Conservation (phyloP, 2,329 filamentous ascomycete genomes). For the Alternaria gansuensis region DNA sequence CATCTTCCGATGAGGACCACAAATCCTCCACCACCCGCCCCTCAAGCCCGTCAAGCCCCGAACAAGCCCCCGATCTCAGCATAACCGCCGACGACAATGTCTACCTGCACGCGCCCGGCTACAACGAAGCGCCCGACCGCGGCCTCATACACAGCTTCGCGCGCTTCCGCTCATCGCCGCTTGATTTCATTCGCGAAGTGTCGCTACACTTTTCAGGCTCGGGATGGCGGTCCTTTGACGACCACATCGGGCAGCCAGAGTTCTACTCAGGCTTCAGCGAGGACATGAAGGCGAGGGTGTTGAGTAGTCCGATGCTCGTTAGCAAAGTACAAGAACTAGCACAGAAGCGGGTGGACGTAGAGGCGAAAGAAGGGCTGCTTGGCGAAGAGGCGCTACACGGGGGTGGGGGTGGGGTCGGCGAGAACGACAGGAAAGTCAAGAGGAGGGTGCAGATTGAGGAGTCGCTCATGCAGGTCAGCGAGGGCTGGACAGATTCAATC, state of each 20-base stretch:
- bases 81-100: constrained; percentile 57
- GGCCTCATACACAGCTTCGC: constrained; percentile 83
- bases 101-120: constrained; percentile 57
- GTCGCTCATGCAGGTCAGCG: constrained; percentile 80
- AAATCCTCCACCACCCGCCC: constrained; percentile 21
- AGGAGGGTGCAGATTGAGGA: constrained; percentile 76
- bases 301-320: constrained; percentile 78
- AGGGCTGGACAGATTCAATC: constrained; percentile 91
- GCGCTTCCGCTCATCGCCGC: constrained; percentile 77
- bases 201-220: constrained; percentile 91
- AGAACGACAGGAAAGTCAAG: constrained; percentile 66
- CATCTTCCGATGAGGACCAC: constrained; percentile 28
- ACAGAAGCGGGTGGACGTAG: constrained; percentile 74
- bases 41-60: constrained; percentile 23
- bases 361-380: constrained; percentile 75
- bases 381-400: constrained; percentile 58
- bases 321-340: constrained; percentile 79
- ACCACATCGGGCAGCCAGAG: constrained; percentile 87
- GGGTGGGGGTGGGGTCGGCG: constrained; percentile 53
- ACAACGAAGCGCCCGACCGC: constrained; percentile 64
- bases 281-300: constrained; percentile 81
- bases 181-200: constrained; percentile 90
- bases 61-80: constrained; percentile 57
- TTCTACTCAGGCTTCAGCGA: constrained; percentile 94
- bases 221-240: constrained; percentile 94